Base-by-base conservation (phyloP, 2,329 filamentous ascomycete genomes). In the Penicillium fuscoglaucum region DNA sequence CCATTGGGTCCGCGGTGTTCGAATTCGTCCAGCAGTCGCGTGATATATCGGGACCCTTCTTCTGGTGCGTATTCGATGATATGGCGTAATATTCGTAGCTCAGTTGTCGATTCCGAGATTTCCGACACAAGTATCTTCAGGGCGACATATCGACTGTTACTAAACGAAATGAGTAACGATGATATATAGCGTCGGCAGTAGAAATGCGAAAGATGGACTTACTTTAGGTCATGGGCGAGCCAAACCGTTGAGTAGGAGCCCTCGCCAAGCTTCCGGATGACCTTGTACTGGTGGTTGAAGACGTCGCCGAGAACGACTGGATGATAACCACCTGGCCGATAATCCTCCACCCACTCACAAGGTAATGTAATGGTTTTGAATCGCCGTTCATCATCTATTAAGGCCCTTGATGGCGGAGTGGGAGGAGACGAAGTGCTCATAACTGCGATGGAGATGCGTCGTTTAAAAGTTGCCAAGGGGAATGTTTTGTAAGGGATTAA, bases 181-280 rank as follows among this genome's bases (percentile, higher is more conserved):
- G 31, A 49, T 56, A 6, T 53, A 62, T 26, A 41, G 52, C 15
- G 10, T 55, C 52, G 40, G 24, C 5, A 44, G 57, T 55, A 48
- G 54, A 48, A 54, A 58, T 59, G 10, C 21, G 46, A 43, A 58
- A 55, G 46, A 58, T 55, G 45, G 55, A 63, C 65, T 63, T 54
- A 71, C 68, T 65, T 56, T 21, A 63, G 58, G 61, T 76, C 69
- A 21, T 61, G 64, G 59, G 76, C 77, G 29, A 80, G 72, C 79
- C 76, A 81, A 56, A 80, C 75, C 12, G 76, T 81, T 31, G 78
- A 76, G 61, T 67, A 79, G 13, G 74, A 73, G 39, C 79, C 78
- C 4, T 72, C 74, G 17, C 79, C 78, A 10, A 81, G 71, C 67
- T 81, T 81, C 57, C 78, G 73, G 51, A 79, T 66, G 39, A 80